Evolutionary conservation across 116 monocot species (phyloP), one percentile per base, ranked within the genome.

Genomic region (Cymodocea nodosa): DNA sequence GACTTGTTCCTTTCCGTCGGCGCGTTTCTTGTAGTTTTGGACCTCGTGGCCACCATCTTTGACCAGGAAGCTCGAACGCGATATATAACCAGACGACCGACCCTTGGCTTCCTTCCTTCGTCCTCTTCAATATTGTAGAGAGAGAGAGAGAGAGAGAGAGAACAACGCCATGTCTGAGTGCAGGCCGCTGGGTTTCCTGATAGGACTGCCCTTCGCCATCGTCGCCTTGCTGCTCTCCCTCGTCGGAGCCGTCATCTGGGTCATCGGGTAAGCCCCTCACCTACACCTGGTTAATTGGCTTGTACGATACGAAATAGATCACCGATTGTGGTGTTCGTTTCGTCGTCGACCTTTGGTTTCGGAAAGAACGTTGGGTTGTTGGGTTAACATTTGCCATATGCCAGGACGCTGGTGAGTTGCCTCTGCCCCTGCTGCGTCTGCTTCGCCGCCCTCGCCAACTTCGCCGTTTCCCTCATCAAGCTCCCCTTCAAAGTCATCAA

Each of bases 151-250:
- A 15, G 0, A 23, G 19, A n/a, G 20, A 11, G 34, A 18, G 22
- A 5, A 12, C 12, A 5, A 12, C 14, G 60, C 25, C 15, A 78
- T 77, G 82, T 80, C 24, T 6, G 80, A 79, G 0, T 90, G 90
- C 81, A 77, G 86, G 66, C 90, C 90, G 0, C 55, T 90, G 30
- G 90, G 87, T 0, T 90, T 86, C 77, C 56, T 90, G 73, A 84
- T 90, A 25, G 90, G 90, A 0, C 67, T 90, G 17, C 87, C 90
- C 0, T 86, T 90, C 62, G 87, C 87, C 16, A 37, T 90, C 49
- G 37, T 84, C 52, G 90, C 87, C 6, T 48, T 90, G 67, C 69
- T 73, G 5, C 53, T 86, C 23, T 79, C 90, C 0, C 71, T 80
- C 35, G 74, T 90, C 49, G 90, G 87, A 25, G 87, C 80, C 22